Evolutionary conservation across 164 flowering plant genomes (phyloP).

Genomic region (Echeveria elegans): DNA sequence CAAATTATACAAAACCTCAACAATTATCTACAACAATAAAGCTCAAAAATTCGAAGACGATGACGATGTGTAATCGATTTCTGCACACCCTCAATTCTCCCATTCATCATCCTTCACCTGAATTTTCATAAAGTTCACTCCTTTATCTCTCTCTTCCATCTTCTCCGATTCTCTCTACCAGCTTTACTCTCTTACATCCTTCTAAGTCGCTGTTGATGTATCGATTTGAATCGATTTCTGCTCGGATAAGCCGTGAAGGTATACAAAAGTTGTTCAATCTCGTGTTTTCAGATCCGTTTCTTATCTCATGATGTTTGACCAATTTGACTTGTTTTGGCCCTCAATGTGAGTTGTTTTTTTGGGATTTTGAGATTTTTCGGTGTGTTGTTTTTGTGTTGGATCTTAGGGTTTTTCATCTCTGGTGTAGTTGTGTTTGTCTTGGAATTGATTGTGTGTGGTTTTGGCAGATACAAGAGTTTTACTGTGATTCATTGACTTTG

Average conservation of each 20-base stretch:
- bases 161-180: background rate
- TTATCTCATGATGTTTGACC: conserved; percentile 11
- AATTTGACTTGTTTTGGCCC: background rate
- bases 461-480: background rate
- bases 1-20: too few species aligned
- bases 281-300: background rate
- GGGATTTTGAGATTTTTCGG: background rate
- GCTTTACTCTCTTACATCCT: background rate
- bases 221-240: conserved; percentile 23
- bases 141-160: background rate
- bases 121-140: background rate
- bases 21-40: too few species aligned
- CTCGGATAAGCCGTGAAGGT: conserved; percentile 31
- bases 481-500: background rate
- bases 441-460: background rate
- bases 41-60: too few species aligned
- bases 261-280: conserved; percentile 6
- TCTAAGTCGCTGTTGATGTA: conserved; percentile 22
- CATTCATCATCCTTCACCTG: too few species aligned
- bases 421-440: background rate
- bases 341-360: background rate
- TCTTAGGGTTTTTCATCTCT: background rate
- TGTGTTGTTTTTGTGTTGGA: background rate
- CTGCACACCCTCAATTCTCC: too few species aligned
- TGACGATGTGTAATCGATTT: too few species aligned